Conservation (phyloP, 139 green algal species). For the Chlamydomonas asymmetrica region DNA sequence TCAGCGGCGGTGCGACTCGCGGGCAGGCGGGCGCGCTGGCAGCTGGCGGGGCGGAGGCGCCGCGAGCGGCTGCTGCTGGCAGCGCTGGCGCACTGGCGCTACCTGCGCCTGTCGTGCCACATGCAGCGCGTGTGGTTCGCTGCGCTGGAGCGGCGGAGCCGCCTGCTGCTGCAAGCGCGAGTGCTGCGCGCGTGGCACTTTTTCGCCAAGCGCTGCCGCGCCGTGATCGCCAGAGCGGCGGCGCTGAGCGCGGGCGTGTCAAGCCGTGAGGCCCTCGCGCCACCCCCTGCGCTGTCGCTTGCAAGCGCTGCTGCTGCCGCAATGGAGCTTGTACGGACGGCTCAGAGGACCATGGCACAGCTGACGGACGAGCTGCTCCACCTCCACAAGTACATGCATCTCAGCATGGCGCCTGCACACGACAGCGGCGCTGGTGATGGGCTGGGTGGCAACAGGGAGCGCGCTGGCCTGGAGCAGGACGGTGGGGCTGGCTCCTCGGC, state of each 20-base stretch:
- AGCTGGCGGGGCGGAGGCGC: not conserved
- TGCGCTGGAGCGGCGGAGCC: slow-evolving; percentile 3
- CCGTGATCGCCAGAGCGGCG: no score
- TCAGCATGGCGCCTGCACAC: no score
- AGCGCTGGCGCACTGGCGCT: slow-evolving; percentile 27
- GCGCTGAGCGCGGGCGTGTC: no score
- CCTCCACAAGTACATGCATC: no score
- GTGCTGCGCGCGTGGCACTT: slow-evolving; percentile 29
- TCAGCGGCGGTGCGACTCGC: not conserved
- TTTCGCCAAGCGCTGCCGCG: slow-evolving; percentile 19
- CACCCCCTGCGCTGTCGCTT: no score
- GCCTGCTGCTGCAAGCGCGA: slow-evolving; percentile 3
- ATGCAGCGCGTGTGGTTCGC: slow-evolving; percentile 10
- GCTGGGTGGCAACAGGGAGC: no score
- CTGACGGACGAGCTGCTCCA: slow-evolving; percentile 27
- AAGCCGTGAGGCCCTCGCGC: no score
- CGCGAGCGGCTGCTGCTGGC: slow-evolving; percentile 3
- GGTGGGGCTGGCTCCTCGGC: not conserved
- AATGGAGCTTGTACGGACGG: no score
- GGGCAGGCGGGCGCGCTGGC: not conserved
- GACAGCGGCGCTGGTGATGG: no score
- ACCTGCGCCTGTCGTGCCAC: not conserved
- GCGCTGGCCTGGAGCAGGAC: no score
- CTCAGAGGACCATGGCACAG: no score
- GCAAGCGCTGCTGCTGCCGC: no score